phyloP scores from a whole-genome alignment of 2,329 filamentous ascomycete genomes.

The Colletotrichum coccodes region DNA sequence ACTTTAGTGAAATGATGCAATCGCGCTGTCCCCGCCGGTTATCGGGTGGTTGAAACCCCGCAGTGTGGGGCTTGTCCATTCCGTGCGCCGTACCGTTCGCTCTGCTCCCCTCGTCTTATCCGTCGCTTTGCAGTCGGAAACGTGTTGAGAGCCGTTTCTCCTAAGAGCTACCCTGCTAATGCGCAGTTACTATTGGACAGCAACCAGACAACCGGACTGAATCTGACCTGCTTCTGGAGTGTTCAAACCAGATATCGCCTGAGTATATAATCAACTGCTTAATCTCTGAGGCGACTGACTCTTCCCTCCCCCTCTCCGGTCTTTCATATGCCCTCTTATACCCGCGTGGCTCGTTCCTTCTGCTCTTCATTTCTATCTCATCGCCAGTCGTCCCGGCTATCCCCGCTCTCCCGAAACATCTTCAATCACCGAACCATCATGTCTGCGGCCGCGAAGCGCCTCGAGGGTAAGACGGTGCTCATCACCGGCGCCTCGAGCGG shows the following conservation, averaged over 20 bases:
- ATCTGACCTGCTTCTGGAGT: background rate
- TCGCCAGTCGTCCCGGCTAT: constrained; percentile 5
- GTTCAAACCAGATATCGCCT: background rate
- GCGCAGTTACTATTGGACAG: background rate
- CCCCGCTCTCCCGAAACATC: background rate
- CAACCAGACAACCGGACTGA: background rate
- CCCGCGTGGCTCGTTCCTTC: background rate
- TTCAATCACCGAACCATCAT: constrained; percentile 46
- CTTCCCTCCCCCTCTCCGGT: background rate
- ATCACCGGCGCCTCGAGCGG: constrained; percentile 94
- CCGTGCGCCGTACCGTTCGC: constrained; percentile 22
- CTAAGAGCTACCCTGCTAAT: background rate
- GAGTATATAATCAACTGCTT: background rate
- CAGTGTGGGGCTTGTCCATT: constrained; percentile 26
- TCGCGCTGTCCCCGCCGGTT: constrained; percentile 21
- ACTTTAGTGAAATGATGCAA: constrained; percentile 24
- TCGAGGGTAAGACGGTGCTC: constrained; percentile 91
- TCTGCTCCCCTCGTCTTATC: constrained; percentile 28
- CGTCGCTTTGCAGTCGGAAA: constrained; percentile 25
- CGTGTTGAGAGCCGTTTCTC: constrained; percentile 16
- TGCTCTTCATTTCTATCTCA: constrained; percentile 1
- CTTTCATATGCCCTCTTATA: constrained; percentile 13
- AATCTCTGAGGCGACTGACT: background rate
- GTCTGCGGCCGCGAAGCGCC: constrained; percentile 78
- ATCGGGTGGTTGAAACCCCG: constrained; percentile 29